Conservation (phyloP, 495 filamentous ascomycete species). For the Penicillium odoratum region DNA sequence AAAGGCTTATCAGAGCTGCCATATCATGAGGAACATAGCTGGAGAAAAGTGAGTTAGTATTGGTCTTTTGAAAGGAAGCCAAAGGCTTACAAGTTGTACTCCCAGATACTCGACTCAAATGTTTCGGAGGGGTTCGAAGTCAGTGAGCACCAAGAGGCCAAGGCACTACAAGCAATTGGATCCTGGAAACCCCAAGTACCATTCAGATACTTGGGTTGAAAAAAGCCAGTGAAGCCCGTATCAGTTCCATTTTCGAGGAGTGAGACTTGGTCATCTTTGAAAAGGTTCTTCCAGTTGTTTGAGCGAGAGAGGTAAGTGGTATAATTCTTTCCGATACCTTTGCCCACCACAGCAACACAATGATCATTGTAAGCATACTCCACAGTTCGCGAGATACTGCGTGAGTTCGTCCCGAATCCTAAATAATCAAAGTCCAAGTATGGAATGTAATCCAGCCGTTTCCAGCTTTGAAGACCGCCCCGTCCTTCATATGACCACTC, state of each 20-base stretch:
- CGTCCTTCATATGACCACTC: conserved; percentile 73
- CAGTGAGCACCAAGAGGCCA: conserved; percentile 58
- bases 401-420: conserved; percentile 68
- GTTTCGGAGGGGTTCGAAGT: conserved; percentile 66
- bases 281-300: conserved; percentile 69
- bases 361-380: conserved; percentile 82
- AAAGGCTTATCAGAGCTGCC: conserved; percentile 56
- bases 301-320: conserved; percentile 63
- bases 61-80: no score
- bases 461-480: conserved; percentile 70
- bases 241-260: conserved; percentile 54
- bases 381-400: conserved; percentile 69
- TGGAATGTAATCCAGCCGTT: conserved; percentile 65
- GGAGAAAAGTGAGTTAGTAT: neutral
- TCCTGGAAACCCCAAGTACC: conserved; percentile 69
- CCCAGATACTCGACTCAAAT: conserved; percentile 71
- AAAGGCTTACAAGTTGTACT: conserved; percentile 53
- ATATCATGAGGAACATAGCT: conserved; percentile 72
- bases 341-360: conserved; percentile 61
- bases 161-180: conserved; percentile 63
- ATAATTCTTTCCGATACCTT: conserved; percentile 53
- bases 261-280: conserved; percentile 60
- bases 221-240: conserved; percentile 66
- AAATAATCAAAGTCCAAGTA: conserved; percentile 68
- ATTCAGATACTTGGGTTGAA: conserved; percentile 66